These are phyloP conservation scores for Pythium periplocum DNA, from an alignment of 352 stramenopile genomes.

Conservation along the genomic window DNA sequence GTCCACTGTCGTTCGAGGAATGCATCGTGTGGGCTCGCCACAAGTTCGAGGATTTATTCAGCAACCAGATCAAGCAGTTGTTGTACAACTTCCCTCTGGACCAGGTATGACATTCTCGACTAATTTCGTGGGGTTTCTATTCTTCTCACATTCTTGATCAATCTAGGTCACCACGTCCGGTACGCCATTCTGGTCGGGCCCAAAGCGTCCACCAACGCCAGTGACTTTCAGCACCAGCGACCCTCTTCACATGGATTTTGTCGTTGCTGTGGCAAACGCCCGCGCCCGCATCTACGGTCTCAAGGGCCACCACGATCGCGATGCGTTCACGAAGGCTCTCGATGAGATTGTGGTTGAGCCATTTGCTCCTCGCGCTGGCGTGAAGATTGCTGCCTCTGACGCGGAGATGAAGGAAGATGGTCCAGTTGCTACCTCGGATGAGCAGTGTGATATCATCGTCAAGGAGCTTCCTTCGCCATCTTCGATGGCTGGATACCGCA, in stretches of 20 bases:
- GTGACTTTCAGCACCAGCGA: conserved; percentile 91
- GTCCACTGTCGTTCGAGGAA: conserved; percentile 93
- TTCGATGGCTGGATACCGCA: conserved; percentile 85
- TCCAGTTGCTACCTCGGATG: conserved; percentile 67
- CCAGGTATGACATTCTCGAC: conserved; percentile 39
- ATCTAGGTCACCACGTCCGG: conserved; percentile 90
- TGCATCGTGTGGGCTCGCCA: conserved; percentile 97
- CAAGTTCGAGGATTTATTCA: conserved; percentile 98
- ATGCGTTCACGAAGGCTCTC: conserved; percentile 69
- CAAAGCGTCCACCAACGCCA: conserved; percentile 94
- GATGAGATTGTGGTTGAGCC: conserved; percentile 88
- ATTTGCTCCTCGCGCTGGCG: conserved; percentile 92
- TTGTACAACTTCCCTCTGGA: conserved; percentile 98
- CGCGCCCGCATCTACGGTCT: conserved; percentile 95
- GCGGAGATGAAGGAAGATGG: conserved; percentile 91
- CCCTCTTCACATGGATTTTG: conserved; percentile 93
- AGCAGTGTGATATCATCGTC: conserved; percentile 70
- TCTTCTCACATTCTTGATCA: conserved; percentile 14
- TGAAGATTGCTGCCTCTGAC: conserved; percentile 98
- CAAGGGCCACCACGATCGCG: conserved; percentile 48
- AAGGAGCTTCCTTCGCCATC: conserved; percentile 76
- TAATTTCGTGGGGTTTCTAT: conserved; percentile 3
- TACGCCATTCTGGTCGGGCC: conserved; percentile 98
- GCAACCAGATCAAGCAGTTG: conserved; percentile 97
- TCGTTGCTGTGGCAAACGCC: conserved; percentile 93